Percentiles rank a stretch among this genome's conserved stretches.
Evolutionary conservation across 2,329 filamentous ascomycete species (phyloP).

Genomic region (Gnomoniopsis sp.): DNA sequence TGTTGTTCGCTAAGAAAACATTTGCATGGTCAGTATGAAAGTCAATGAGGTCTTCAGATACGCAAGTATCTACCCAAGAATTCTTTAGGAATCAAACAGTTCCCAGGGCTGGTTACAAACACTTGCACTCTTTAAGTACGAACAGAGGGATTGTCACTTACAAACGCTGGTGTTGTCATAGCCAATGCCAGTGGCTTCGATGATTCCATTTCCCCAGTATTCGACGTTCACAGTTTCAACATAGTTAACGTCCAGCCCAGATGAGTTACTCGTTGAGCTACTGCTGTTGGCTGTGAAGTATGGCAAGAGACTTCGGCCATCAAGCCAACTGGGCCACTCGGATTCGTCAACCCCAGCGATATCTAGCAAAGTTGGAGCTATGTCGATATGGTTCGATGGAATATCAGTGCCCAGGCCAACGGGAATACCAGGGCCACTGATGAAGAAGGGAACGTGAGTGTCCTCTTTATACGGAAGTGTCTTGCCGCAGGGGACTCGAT

Average conservation of each 20-base stretch:
- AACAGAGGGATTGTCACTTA: no score
- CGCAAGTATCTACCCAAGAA: no score
- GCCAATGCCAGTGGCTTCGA: constrained; percentile 36
- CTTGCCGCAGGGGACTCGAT: constrained; percentile 34
- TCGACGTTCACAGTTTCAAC: constrained; percentile 58
- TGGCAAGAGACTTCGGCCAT: constrained; percentile 29
- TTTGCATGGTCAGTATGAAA: background rate
- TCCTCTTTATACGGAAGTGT: constrained; percentile 56
- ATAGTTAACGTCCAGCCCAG: constrained; percentile 24
- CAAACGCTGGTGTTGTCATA: constrained; percentile 17
- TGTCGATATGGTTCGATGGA: constrained; percentile 60
- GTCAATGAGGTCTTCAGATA: no score
- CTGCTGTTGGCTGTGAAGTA: constrained; percentile 57
- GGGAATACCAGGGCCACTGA: constrained; percentile 55
- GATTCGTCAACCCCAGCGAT: constrained; percentile 34
- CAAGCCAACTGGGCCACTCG: constrained; percentile 18
- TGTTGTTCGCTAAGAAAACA: constrained; percentile 40
- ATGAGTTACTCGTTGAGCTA: constrained; percentile 31
- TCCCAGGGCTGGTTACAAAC: no score
- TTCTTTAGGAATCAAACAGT: no score
- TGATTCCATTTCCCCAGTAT: constrained; percentile 47
- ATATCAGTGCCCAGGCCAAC: constrained; percentile 36
- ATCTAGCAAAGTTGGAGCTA: constrained; percentile 58
- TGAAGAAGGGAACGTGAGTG: constrained; percentile 55
- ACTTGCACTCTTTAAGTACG: no score